Evolutionary conservation across 306 rosid species (phyloP).

Genomic region (Vigna trinervia): DNA sequence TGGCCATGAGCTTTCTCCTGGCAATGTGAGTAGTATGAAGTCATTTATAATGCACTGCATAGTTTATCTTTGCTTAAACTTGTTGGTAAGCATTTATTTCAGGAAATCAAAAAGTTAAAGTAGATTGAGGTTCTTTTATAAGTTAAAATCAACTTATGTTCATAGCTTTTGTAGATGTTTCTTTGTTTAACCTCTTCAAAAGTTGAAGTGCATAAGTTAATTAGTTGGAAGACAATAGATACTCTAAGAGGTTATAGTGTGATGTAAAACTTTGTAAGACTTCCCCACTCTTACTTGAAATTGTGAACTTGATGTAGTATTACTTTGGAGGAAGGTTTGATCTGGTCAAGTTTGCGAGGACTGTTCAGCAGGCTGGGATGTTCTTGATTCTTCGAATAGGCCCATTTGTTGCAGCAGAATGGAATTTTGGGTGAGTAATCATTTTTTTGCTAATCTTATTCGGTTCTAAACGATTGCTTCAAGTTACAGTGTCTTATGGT

Average conservation of each 20-base stretch:
- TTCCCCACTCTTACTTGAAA: neutral
- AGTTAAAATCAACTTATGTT: neutral
- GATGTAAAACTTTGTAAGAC: constrained; percentile 9
- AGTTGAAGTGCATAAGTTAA: neutral
- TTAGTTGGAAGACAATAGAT: neutral
- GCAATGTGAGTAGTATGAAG: constrained; percentile 63
- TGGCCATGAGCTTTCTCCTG: constrained; percentile 91
- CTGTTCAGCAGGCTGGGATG: constrained; percentile 55
- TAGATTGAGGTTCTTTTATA: neutral
- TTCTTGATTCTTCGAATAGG: constrained; percentile 59
- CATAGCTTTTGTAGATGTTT: neutral
- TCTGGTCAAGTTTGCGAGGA: constrained; percentile 58
- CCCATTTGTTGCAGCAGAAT: constrained; percentile 62
- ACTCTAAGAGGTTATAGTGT: constrained; percentile 13
- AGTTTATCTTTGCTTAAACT: neutral
- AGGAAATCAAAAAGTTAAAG: neutral
- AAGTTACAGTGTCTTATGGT: neutral
- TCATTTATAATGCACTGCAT: neutral
- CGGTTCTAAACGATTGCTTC: neutral
- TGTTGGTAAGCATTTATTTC: neutral
- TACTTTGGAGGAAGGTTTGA: constrained; percentile 61
- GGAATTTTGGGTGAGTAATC: constrained; percentile 55
- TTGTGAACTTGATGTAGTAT: constrained; percentile 48
- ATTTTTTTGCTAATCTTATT: neutral
- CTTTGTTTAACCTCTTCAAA: neutral